phyloP scores from a whole-genome alignment of 1,139 yeast species.

The Geotrichum carabidarum region DNA sequence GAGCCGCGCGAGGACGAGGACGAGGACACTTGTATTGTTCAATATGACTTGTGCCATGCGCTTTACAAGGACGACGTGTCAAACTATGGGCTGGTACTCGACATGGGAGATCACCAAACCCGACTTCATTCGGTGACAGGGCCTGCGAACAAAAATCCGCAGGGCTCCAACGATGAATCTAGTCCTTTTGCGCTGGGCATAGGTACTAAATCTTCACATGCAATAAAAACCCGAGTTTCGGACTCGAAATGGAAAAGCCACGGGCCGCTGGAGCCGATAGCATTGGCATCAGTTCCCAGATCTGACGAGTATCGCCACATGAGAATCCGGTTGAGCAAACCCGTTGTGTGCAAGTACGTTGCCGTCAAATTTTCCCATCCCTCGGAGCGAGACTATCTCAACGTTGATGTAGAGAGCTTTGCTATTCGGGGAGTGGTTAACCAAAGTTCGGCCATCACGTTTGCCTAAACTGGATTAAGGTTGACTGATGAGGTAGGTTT shows the following conservation, averaged over 20 bases:
- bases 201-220: not conserved
- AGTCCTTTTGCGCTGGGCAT: too few relatives aligned
- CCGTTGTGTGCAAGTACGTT: conserved; percentile 19
- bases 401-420: conserved; percentile 23
- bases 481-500: not conserved
- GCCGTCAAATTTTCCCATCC: conserved; percentile 18
- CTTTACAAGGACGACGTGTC: conserved; percentile 11
- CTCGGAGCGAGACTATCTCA: conserved; percentile 9
- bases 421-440: conserved; percentile 15
- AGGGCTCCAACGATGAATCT: not conserved
- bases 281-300: conserved; percentile 18
- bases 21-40: not conserved
- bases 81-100: conserved; percentile 12
- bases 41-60: conserved; percentile 15
- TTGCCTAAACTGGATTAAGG: not conserved
- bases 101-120: conserved; percentile 2
- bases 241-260: conserved; percentile 1
- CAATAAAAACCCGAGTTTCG: conserved; percentile 1
- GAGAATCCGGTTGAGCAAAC: conserved; percentile 17
- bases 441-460: conserved; percentile 3
- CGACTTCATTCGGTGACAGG: conserved; percentile 1
- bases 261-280: conserved; percentile 20
- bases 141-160: not conserved
- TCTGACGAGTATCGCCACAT: conserved; percentile 17
- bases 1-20: not conserved